A percentile compares a stretch with the other conserved stretches of the same genome.
Evolutionary conservation across 2,329 filamentous ascomycete species (phyloP).

Genomic region (Calonectria naviculata): DNA sequence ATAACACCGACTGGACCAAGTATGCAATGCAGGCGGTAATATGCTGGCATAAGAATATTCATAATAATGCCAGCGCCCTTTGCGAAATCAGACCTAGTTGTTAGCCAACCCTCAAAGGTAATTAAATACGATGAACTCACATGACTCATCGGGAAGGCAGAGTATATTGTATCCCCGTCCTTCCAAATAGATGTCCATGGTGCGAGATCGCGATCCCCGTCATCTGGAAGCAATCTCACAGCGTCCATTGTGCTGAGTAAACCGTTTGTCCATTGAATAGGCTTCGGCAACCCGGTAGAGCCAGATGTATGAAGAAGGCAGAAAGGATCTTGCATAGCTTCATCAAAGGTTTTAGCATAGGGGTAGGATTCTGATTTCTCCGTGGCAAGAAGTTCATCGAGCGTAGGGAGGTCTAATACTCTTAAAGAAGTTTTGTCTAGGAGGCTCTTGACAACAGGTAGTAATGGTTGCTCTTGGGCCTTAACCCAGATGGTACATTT

Average conservation of each 20-base stretch:
- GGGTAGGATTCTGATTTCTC: constrained; percentile 30
- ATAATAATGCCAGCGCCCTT: constrained; percentile 52
- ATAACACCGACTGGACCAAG: constrained; percentile 48
- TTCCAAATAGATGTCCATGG: constrained; percentile 46
- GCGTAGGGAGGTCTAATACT: constrained; percentile 40
- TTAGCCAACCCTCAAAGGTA: background rate
- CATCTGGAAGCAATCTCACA: constrained; percentile 45
- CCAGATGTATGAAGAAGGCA: constrained; percentile 55
- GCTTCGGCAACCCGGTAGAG: constrained; percentile 54
- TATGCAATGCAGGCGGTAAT: constrained; percentile 49
- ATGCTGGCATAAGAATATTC: constrained; percentile 50
- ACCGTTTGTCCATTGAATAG: constrained; percentile 47
- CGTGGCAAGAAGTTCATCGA: constrained; percentile 42
- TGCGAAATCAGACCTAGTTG: background rate
- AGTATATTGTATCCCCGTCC: constrained; percentile 45
- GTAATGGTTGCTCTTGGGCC: constrained; percentile 23
- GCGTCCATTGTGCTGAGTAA: constrained; percentile 49
- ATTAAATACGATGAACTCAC: background rate
- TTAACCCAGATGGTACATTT: constrained; percentile 46
- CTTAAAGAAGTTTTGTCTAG: constrained; percentile 38
- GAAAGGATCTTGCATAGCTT: constrained; percentile 47
- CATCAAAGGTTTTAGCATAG: constrained; percentile 46
- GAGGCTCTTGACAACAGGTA: constrained; percentile 34
- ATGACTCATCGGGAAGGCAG: constrained; percentile 50
- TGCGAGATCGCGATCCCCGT: constrained; percentile 40